Base-by-base conservation (phyloP, 306 rosid genomes). In the Castanospermum australe region DNA sequence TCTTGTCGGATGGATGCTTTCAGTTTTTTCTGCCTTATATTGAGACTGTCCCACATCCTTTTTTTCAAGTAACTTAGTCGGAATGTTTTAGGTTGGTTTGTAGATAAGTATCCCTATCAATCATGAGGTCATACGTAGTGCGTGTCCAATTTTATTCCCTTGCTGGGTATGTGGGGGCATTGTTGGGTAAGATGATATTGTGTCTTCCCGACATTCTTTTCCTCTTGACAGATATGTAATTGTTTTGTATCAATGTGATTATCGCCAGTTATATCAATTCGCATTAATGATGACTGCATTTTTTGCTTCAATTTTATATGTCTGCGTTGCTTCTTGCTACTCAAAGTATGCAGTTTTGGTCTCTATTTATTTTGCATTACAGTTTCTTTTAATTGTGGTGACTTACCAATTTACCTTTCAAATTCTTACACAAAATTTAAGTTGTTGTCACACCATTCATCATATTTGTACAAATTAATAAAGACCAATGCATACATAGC, bases 221-320 rank as follows among this genome's bases (percentile, higher is more conserved):
- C 69, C 69, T 81, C 76, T 62, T 28, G 66, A 76, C 77, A 60
- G 50, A 60, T n/a, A n/a, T 83, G 89, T 86, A 83, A 83, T 83
- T 86, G 85, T 51, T 80, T 77, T 86, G 84, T 80, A 73, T 76
- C 68, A 71, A 65, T 76, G 83, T 80, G 83, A 72, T 83, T 44
- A 76, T 69, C 76, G 6, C 76, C 79, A 24, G 57, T 79, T 82
- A 70, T 68, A 85, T 28, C 61, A 28, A 73, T 30, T 55, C 72
- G 14, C 71, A 59, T 73, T 33, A 50, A 21, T 61, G 72, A 35
- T 14, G 70, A 39, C 33, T 8, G 62, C 17, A 20, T 28, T 39
- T 79, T 73, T 66, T 78, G 36, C 76, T 48, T 57, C n/a, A 33
- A 44, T 6, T 65, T 33, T 11, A 4, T 42, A 36, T 3, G 1